Percentiles rank a stretch among this genome's conserved stretches.
These are phyloP conservation scores for Colletotrichum sansevieriae DNA, from an alignment of 2,329 filamentous ascomycete species.

Conservation along the genomic window DNA sequence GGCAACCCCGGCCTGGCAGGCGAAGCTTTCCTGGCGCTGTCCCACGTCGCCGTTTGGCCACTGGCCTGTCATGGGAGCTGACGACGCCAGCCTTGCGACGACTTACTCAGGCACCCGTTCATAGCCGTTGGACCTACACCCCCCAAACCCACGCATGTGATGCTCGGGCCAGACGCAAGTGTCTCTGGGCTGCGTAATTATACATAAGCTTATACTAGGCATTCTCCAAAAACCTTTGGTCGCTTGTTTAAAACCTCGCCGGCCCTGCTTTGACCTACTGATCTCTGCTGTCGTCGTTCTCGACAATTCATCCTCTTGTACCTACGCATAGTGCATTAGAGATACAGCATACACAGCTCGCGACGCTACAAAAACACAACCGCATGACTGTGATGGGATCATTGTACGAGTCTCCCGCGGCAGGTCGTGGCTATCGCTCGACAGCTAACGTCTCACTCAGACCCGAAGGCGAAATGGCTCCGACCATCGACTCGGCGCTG, in stretches of 20 bases:
- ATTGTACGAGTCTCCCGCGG: conserved; percentile 37
- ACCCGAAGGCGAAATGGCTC: conserved; percentile 49
- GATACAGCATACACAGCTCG: not conserved
- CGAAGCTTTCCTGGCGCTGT: conserved; percentile 30
- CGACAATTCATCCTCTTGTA: not conserved
- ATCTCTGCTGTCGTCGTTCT: too few species aligned
- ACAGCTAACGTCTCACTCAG: conserved; percentile 37
- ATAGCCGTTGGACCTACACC: conserved; percentile 15
- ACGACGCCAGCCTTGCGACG: conserved; percentile 41
- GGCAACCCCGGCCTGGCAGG: conserved; percentile 22
- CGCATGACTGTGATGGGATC: conserved; percentile 36
- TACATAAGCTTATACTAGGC: conserved; percentile 36
- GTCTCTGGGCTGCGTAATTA: conserved; percentile 33
- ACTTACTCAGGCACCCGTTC: conserved; percentile 37
- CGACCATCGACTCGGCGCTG: conserved; percentile 61
- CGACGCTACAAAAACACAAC: not conserved
- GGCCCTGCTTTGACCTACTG: not conserved
- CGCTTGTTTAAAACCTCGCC: conserved; percentile 21
- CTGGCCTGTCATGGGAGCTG: conserved; percentile 31
- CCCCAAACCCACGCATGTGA: conserved; percentile 36
- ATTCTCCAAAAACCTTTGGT: not conserved
- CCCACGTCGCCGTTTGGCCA: conserved; percentile 27
- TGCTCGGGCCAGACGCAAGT: conserved; percentile 19
- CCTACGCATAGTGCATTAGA: not conserved
- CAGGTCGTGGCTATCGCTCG: conserved; percentile 31